These are phyloP conservation scores for Cladobotryum protrusum DNA, from an alignment of 2,329 filamentous ascomycete genomes.

Conservation along the genomic window DNA sequence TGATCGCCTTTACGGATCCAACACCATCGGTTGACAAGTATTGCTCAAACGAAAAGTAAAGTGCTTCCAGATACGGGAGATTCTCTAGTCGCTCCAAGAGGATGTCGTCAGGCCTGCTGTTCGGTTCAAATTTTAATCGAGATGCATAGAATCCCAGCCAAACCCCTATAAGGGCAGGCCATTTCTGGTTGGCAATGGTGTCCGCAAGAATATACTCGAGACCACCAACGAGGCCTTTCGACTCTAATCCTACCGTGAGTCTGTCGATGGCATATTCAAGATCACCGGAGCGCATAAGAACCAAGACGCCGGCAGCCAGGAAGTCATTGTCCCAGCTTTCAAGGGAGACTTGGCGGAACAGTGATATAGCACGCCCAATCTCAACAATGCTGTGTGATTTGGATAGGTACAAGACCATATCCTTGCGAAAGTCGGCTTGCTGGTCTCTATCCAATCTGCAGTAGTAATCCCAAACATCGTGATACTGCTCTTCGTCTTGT, in stretches of 20 bases:
- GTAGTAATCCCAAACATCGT: slow-evolving; percentile 40
- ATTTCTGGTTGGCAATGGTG: slow-evolving; percentile 31
- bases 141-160: slow-evolving; percentile 31
- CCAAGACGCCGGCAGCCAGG: slow-evolving; percentile 35
- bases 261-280: slow-evolving; percentile 31
- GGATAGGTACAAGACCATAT: slow-evolving; percentile 37
- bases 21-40: slow-evolving; percentile 24
- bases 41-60: slow-evolving; percentile 29
- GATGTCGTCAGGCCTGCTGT: slow-evolving; percentile 11
- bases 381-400: slow-evolving; percentile 38
- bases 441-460: slow-evolving; percentile 28
- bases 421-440: slow-evolving; percentile 21
- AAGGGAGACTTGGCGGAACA: slow-evolving; percentile 35
- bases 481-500: slow-evolving; percentile 24
- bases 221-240: slow-evolving; percentile 29
- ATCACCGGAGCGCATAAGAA: slow-evolving; percentile 37
- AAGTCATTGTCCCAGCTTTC: slow-evolving; percentile 35
- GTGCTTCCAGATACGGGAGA: slow-evolving; percentile 23
- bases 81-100: slow-evolving; percentile 19
- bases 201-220: slow-evolving; percentile 40
- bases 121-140: slow-evolving; percentile 10
- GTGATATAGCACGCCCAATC: slow-evolving; percentile 37
- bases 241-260: slow-evolving; percentile 33
- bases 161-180: slow-evolving; percentile 29
- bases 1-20: slow-evolving; percentile 18